Base-by-base conservation (phyloP, 305 asterid species). In the Fraxinus sp. region DNA sequence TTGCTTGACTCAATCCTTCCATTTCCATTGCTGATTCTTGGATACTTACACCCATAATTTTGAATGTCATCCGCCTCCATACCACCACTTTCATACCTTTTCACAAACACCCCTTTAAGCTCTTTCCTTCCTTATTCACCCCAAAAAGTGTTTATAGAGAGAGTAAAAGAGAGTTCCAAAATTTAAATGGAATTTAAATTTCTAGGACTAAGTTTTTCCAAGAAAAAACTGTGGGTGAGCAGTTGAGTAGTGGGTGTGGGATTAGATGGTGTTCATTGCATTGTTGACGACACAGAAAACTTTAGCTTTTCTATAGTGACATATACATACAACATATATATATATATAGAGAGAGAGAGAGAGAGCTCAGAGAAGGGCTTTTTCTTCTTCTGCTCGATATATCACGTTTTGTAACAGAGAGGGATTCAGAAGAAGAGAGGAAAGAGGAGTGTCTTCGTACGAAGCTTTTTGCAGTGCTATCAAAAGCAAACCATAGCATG, bases 61-160 rank as follows among this genome's bases (percentile, higher is more conserved):
- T 79, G 87, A 77, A 78, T 80, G 39, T 84, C 80, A 77, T 80
- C 82, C 14, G 74, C 77, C 81, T 82, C 85, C 86, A 82, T 82
- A 32, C 5, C 62, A 74, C 62, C 73, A 77, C 72, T 81, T 73
- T 81, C 84, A 84, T 71, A 41, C 82, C 87, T 68, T 76, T 80
- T 49, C 36, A 26, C 44, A 83, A 14, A 28, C 37, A 22, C 44
- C 84, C 84, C 72, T 68, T 68, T 39, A 36, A 55, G 66, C 80
- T 41, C 73, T 16, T 33, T 22, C 3, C 28, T 22, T 46, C 35
- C 26, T 36, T 57, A 33, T 73, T n/a, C 14, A 14, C 35, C 44
- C 49, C 16, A 22, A 39, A 66, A 35, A 62, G 32, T n/a, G 1
- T 39, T 28, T 26, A 18, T 2, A 66, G 36, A 8, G 24, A 66